Evolutionary conservation across 1,284 basidiomycete genomes (phyloP), one percentile per base, ranked within the genome.

Genomic region (Malassezia arunalokei): DNA sequence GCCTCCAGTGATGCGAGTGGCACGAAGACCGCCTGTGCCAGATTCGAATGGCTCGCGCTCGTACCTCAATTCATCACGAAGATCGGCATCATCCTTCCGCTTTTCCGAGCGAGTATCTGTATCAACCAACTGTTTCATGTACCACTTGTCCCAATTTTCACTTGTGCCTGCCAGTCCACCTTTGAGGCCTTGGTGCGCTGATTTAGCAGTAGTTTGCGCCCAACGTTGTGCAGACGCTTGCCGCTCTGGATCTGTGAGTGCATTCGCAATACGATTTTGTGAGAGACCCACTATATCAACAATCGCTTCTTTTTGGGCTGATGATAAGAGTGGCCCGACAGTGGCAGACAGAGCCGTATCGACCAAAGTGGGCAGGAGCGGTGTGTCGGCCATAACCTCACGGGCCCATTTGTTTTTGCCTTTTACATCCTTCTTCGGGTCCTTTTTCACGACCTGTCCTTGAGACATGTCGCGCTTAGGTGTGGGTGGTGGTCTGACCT

Each of bases 391-490:
- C 7, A 60, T 43, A 20, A 56, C 51, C 11, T 60, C 59, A 41
- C 58, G 58, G 7, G 55, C 40, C 61, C 61, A 63, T 12, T 57
- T 52, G 43, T 58, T 60, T 12, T 49, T 47, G 37, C 45, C 56
- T 9, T 49, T 49, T 1, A 60, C 42, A 7, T 58, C 49, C 32
- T 63, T 54, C 28, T 47, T 45, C 15, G 40, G 37, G 15, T 49
- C 40, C 9, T 42, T 41, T 9, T 38, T 39, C 14, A 14, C 31
- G 15, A 12, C 37, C 8, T 17, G 24, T 1, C 27, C 31, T 2
- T 15, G 20, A 9, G 39, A n/a, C 1, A 28, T 28, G 9, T 35
- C 8, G 9, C 14, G 20, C 11, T 17, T 28, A 3, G 44, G 44
- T 9, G 44, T 17, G 15, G 47, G 35, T 28, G 51, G 47, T 15